phyloP scores from a whole-genome alignment of 495 filamentous ascomycete species.

The Tuber melanosporum region DNA sequence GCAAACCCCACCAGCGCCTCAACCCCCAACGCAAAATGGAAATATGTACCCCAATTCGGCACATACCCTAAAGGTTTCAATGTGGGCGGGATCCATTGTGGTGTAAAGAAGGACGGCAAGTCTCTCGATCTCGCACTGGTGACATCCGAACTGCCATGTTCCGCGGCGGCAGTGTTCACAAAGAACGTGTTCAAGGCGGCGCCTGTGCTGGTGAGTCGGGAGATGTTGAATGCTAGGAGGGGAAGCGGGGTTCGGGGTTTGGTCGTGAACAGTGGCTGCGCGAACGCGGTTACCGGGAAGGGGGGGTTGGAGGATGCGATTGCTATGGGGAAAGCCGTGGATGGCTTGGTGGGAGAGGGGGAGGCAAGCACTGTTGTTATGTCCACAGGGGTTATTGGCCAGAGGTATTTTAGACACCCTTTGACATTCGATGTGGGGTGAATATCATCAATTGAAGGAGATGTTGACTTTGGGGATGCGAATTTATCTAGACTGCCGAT shows the following conservation, averaged over 20 bases:
- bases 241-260: constrained; percentile 71
- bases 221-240: constrained; percentile 58
- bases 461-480: constrained; percentile 19
- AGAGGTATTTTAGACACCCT: constrained; percentile 53
- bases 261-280: constrained; percentile 91
- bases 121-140: constrained; percentile 84
- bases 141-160: constrained; percentile 76
- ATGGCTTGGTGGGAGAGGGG: constrained; percentile 56
- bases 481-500: constrained; percentile 63
- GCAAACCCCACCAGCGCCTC: constrained; percentile 6
- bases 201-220: constrained; percentile 75
- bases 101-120: constrained; percentile 87
- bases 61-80: constrained; percentile 86
- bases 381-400: constrained; percentile 97
- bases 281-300: constrained; percentile 94
- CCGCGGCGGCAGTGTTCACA: constrained; percentile 92
- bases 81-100: constrained; percentile 80
- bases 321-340: constrained; percentile 71
- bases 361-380: constrained; percentile 75
- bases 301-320: constrained; percentile 82
- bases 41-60: constrained; percentile 74
- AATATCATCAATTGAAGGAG: neutral
- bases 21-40: constrained; percentile 30
- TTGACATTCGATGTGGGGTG: neutral
- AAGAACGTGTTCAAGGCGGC: constrained; percentile 98